Percentiles rank a stretch among this genome's conserved stretches.
These are phyloP conservation scores for Hibiscus trionum DNA, from an alignment of 345 rosid species.

Conservation along the genomic window DNA sequence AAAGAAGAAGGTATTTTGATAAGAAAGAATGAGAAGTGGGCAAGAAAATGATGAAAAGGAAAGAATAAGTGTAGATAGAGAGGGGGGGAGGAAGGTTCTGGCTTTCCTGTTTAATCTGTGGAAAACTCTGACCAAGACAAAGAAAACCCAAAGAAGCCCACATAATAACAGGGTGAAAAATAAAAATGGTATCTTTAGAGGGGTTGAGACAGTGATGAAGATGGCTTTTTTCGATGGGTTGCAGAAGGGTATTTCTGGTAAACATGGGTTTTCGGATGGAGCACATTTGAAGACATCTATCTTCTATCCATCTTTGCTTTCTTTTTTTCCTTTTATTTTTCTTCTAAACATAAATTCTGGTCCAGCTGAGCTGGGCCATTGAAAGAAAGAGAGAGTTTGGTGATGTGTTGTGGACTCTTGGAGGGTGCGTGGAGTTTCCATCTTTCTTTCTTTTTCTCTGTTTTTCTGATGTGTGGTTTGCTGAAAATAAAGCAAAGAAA, in stretches of 20 bases:
- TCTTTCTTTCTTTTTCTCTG: slow-evolving; percentile 13
- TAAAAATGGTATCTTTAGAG: slow-evolving; percentile 23
- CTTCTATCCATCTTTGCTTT: background rate
- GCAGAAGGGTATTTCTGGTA: slow-evolving; percentile 69
- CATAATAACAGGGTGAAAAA: slow-evolving; percentile 39
- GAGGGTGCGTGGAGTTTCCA: slow-evolving; percentile 22
- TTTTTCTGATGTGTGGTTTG: background rate
- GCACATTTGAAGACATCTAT: slow-evolving; percentile 29
- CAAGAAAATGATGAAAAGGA: background rate
- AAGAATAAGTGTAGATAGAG: slow-evolving; percentile 8
- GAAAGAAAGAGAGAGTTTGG: slow-evolving; percentile 26
- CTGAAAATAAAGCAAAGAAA: slow-evolving; percentile 4
- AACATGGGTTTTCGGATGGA: slow-evolving; percentile 36
- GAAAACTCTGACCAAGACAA: slow-evolving; percentile 77
- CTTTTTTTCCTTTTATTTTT: background rate
- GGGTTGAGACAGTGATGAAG: slow-evolving; percentile 51
- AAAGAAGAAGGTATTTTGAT: slow-evolving; percentile 6
- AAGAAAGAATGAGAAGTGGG: slow-evolving; percentile 1
- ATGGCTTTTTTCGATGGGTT: slow-evolving; percentile 51
- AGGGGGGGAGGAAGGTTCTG: slow-evolving; percentile 24
- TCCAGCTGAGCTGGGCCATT: slow-evolving; percentile 52
- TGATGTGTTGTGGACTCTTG: background rate
- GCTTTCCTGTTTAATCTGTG: slow-evolving; percentile 51
- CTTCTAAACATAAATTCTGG: slow-evolving; percentile 28
- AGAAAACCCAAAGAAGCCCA: slow-evolving; percentile 79